Evolutionary conservation across 2,329 filamentous ascomycete species (phyloP), one percentile per base, ranked within the genome.

Genomic region (Trichoderma simmonsii): DNA sequence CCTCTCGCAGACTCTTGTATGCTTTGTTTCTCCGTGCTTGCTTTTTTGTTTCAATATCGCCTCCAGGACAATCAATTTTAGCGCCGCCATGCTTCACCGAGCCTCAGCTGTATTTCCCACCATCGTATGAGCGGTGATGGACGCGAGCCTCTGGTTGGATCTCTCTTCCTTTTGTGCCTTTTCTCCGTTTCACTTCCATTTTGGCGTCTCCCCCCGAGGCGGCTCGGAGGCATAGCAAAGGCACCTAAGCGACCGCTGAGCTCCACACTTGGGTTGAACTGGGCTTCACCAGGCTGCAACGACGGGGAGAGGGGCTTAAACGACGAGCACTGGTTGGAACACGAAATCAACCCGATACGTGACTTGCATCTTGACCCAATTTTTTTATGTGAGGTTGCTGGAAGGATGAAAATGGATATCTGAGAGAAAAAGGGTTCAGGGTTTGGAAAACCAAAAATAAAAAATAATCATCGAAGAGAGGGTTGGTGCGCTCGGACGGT

Each of bases 211-310:
- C 21, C 30, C 30, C 66, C 66, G n/a, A 61, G 14, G 59, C 68
- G 60, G 68, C 59, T 70, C 68, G 54, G 36, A 39, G 59, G 59
- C 24, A 65, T 43, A 26, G 30, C 21, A 69, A 66, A 54, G 48
- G 39, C 63, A 36, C 63, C 66, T 69, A 69, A 61, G 56, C 66
- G 66, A 69, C 66, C 57, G n/a, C 66, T 51, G 26, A 65, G 70
- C 62, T 71, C 70, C 70, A 71, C 70, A 71, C 59, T 71, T 71
- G 62, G 70, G 70, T 71, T 67, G 70, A 71, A 71, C 70, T 71
- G 70, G 70, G 70, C 67, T 70, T 70, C 67, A 65, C 62, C 62
- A 65, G 62, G 62, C 66, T 69, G 56, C 66, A 69, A 69, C n/a
- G 66, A 69, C 36, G 36, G 66, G 66, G 66, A 69, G 54, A 61